Conservation (phyloP, 768 basidiomycete genomes). For the Calocybe cyanea region DNA sequence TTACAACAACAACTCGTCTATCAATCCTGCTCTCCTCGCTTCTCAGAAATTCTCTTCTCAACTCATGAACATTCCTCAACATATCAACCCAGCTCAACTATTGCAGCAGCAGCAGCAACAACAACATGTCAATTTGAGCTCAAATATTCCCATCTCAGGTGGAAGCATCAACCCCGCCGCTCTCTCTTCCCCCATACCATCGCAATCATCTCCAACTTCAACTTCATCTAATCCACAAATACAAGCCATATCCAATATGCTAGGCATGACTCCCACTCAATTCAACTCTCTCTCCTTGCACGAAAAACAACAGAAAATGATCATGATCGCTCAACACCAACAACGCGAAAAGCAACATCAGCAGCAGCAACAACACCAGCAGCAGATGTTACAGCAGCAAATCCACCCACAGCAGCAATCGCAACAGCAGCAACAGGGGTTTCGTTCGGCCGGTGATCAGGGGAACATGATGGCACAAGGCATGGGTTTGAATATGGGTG, state of each 20-base stretch:
- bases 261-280: constrained; percentile 12
- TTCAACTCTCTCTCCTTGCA: constrained; percentile 14
- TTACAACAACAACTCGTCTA: not conserved
- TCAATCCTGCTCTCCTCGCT: constrained; percentile 15
- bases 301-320: constrained; percentile 21
- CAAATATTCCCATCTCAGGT: not conserved
- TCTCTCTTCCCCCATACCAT: constrained; percentile 3
- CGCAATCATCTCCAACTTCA: constrained; percentile 6
- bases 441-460: not conserved
- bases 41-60: not conserved
- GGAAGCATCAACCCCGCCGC: constrained; percentile 15
- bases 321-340: constrained; percentile 8
- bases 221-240: not conserved
- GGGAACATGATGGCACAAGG: not conserved
- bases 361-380: constrained; percentile 5
- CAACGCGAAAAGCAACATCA: constrained; percentile 9
- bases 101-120: constrained; percentile 11
- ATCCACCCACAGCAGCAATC: not conserved
- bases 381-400: constrained; percentile 3
- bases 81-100: constrained; percentile 10
- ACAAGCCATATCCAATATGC: not conserved
- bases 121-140: not conserved
- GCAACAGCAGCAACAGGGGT: not conserved
- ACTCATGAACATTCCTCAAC: constrained; percentile 5
- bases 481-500: not conserved